Conservation (phyloP, 2,329 filamentous ascomycete genomes). For the Fusarium solani-melongenae region DNA sequence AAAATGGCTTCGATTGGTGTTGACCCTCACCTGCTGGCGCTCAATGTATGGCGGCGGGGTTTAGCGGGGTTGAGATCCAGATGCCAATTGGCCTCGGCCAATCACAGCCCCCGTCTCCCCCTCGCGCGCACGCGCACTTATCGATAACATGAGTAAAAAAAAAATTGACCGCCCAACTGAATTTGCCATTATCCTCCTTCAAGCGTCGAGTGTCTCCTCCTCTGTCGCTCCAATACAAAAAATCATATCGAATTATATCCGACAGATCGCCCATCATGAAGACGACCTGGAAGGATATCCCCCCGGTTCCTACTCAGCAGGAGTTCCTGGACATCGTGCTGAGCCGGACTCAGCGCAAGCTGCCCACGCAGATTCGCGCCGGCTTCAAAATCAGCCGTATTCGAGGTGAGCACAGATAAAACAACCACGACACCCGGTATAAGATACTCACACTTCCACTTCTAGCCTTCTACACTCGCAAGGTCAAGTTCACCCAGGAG, state of each 20-base stretch:
- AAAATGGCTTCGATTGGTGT: slow-evolving; percentile 19
- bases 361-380: slow-evolving; percentile 94
- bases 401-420: slow-evolving; percentile 59
- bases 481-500: slow-evolving; percentile 98
- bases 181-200: slow-evolving; percentile 36
- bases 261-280: slow-evolving; percentile 61
- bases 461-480: slow-evolving; percentile 90
- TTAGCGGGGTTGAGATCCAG: slow-evolving; percentile 33
- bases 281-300: slow-evolving; percentile 80
- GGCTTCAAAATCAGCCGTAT: slow-evolving; percentile 97
- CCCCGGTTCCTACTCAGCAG: slow-evolving; percentile 88
- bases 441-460: slow-evolving; percentile 22
- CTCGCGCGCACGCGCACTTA: not conserved
- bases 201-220: slow-evolving; percentile 31
- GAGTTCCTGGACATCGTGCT: slow-evolving; percentile 99
- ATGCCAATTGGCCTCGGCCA: slow-evolving; percentile 4
- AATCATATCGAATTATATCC: slow-evolving; percentile 12
- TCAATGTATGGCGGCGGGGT: slow-evolving; percentile 33
- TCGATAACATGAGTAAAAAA: slow-evolving; percentile 42
- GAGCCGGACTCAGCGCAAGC: slow-evolving; percentile 88
- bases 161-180: slow-evolving; percentile 49
- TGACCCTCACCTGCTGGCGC: slow-evolving; percentile 27
- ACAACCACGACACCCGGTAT: not conserved
- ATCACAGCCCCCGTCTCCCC: not conserved
- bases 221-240: slow-evolving; percentile 1